Percentiles rank a stretch among this genome's conserved stretches.
Conservation (phyloP, 2,329 filamentous ascomycete species). For the Monosporascus sp. region DNA sequence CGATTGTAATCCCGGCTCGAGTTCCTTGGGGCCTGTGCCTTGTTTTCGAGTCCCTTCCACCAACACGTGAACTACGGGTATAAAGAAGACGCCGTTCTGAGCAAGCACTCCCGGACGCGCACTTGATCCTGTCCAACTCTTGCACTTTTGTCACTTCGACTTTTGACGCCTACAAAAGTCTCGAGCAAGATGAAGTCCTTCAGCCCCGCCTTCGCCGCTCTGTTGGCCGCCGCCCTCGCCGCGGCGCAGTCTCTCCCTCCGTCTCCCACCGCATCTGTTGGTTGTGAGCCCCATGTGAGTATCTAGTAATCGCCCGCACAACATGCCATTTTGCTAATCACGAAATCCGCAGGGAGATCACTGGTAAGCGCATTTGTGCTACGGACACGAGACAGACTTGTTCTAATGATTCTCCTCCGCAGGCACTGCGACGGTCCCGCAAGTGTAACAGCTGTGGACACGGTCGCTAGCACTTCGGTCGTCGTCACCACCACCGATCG, state of each 20-base stretch:
- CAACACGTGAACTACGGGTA: background rate
- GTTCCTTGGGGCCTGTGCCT: background rate
- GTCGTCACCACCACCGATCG: background rate
- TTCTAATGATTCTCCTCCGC: too few species aligned
- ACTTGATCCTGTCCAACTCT: too few species aligned
- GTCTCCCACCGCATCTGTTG: constrained; percentile 21
- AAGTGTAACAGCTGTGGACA: background rate
- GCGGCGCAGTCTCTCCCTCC: constrained; percentile 10
- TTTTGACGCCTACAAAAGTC: background rate
- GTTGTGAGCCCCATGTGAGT: constrained; percentile 30
- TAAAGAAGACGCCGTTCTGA: background rate
- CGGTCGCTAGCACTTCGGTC: background rate
- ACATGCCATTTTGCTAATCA: background rate
- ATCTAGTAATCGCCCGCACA: background rate
- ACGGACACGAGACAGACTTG: constrained; percentile 13
- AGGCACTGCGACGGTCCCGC: constrained; percentile 19
- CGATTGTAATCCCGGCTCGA: too few species aligned
- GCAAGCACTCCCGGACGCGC: too few species aligned
- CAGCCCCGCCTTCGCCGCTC: constrained; percentile 2
- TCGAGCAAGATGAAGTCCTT: constrained; percentile 10
- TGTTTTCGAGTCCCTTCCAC: background rate
- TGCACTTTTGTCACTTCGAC: too few species aligned
- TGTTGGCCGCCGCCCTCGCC: constrained; percentile 7
- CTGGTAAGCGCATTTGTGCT: constrained; percentile 6
- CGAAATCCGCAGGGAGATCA: background rate